phyloP scores from a whole-genome alignment of 805 yeast genomes.

The Saccharomycopsis capsularis region DNA sequence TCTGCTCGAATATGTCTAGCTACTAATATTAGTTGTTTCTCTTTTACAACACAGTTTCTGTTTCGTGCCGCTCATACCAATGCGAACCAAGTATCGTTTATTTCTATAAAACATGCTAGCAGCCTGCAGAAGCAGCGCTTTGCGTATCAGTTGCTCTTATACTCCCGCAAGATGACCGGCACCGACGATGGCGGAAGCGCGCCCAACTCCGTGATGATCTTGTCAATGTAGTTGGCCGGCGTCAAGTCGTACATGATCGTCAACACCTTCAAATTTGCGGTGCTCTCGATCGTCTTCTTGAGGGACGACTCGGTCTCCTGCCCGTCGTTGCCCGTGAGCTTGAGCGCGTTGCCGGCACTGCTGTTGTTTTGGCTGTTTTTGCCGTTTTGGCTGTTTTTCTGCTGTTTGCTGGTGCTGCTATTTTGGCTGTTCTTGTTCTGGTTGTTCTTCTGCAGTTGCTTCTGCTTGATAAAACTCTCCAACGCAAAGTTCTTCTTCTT shows the following conservation, averaged over 20 bases:
- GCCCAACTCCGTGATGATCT: constrained; percentile 93
- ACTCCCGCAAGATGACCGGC: constrained; percentile 92
- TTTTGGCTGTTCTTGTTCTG: constrained; percentile 26
- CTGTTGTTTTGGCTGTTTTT: constrained; percentile 25
- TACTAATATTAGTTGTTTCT: too few species aligned
- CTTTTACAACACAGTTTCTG: too few species aligned
- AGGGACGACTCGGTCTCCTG: constrained; percentile 21
- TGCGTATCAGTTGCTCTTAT: constrained; percentile 39
- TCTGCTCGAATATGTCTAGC: too few species aligned
- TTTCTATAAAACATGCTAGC: too few species aligned
- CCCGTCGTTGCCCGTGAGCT: constrained; percentile 22
- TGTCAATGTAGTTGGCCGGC: constrained; percentile 88
- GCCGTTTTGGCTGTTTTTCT: constrained; percentile 18
- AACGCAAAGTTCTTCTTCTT: constrained; percentile 54
- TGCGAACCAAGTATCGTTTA: too few species aligned
- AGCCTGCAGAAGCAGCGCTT: too few species aligned
- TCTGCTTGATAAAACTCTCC: constrained; percentile 49
- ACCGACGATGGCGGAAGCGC: constrained; percentile 97
- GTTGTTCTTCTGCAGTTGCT: constrained; percentile 23
- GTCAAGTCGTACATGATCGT: constrained; percentile 90
- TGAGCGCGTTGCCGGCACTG: too few species aligned
- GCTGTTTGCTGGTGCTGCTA: constrained; percentile 22
- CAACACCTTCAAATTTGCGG: constrained; percentile 54
- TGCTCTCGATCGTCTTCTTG: constrained; percentile 26
- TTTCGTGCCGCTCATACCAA: too few species aligned